Conservation (phyloP, 2,329 filamentous ascomycete genomes). For the Zarea fungicola region DNA sequence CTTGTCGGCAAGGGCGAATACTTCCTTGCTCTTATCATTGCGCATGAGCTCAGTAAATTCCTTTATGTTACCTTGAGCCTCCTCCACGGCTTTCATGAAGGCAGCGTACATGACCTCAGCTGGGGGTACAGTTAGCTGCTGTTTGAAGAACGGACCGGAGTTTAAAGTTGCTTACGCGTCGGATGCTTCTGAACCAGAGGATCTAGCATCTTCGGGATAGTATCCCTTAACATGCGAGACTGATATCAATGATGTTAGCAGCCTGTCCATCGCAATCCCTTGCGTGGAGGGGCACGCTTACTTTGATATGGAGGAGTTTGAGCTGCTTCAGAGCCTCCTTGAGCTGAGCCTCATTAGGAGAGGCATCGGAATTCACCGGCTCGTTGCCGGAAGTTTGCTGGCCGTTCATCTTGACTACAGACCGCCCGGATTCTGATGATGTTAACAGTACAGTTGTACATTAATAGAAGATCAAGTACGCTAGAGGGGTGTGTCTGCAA, state of each 20-base stretch:
- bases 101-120: constrained; percentile 45
- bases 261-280: constrained; percentile 15
- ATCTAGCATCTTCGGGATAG: constrained; percentile 36
- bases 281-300: constrained; percentile 22
- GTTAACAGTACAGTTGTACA: no score
- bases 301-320: constrained; percentile 51
- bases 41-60: constrained; percentile 45
- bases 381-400: constrained; percentile 18
- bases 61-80: constrained; percentile 46
- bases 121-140: constrained; percentile 22
- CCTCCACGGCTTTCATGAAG: constrained; percentile 43
- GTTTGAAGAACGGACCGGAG: neutral
- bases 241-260: constrained; percentile 15
- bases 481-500: no score
- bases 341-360: constrained; percentile 41
- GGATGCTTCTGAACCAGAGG: constrained; percentile 45
- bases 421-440: no score
- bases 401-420: constrained; percentile 16
- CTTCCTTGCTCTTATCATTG: constrained; percentile 41
- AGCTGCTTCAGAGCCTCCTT: constrained; percentile 45
- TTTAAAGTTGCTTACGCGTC: constrained; percentile 39
- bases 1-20: constrained; percentile 47
- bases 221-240: constrained; percentile 31
- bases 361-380: constrained; percentile 8
- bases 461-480: no score